Percentiles rank a stretch among this genome's conserved stretches.
Conservation (phyloP, 1,284 basidiomycete genomes). For the Violaceomyces palustris region DNA sequence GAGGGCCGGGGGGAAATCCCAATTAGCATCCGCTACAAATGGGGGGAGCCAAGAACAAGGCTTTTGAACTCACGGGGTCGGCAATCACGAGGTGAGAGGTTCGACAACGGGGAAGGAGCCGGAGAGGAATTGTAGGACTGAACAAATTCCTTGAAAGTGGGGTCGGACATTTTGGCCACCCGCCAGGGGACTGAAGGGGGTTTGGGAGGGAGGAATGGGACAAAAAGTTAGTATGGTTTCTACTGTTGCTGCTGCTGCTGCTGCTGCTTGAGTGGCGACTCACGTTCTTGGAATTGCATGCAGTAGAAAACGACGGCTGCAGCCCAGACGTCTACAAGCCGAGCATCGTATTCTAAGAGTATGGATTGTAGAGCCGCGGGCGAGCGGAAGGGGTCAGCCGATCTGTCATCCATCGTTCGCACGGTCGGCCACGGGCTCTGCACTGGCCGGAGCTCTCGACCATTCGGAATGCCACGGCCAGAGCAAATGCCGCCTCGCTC, state of each 20-base stretch:
- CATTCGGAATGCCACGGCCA: too few species aligned
- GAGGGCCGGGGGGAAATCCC: too few species aligned
- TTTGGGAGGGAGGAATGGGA: neutral
- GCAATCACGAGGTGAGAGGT: constrained; percentile 80
- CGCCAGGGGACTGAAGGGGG: constrained; percentile 71
- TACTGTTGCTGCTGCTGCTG: neutral
- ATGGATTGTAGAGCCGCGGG: too few species aligned
- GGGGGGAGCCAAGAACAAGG: too few species aligned
- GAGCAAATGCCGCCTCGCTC: too few species aligned
- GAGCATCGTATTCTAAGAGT: constrained; percentile 88
- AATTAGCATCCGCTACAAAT: too few species aligned
- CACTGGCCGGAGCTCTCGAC: too few species aligned
- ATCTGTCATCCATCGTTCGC: too few species aligned
- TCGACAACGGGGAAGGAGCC: constrained; percentile 63
- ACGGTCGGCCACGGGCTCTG: too few species aligned
- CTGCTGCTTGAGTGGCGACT: too few species aligned
- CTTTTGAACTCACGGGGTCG: constrained; percentile 59
- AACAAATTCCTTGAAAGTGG: constrained; percentile 76
- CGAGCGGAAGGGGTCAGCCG: too few species aligned
- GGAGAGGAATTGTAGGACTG: constrained; percentile 59
- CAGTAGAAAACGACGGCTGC: constrained; percentile 97
- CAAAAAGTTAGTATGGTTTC: too few species aligned
- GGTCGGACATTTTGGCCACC: constrained; percentile 78
- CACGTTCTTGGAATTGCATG: constrained; percentile 59
- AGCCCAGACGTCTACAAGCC: constrained; percentile 96